Base-by-base conservation (phyloP, 768 basidiomycete species). In the Leccinum variicolor region DNA sequence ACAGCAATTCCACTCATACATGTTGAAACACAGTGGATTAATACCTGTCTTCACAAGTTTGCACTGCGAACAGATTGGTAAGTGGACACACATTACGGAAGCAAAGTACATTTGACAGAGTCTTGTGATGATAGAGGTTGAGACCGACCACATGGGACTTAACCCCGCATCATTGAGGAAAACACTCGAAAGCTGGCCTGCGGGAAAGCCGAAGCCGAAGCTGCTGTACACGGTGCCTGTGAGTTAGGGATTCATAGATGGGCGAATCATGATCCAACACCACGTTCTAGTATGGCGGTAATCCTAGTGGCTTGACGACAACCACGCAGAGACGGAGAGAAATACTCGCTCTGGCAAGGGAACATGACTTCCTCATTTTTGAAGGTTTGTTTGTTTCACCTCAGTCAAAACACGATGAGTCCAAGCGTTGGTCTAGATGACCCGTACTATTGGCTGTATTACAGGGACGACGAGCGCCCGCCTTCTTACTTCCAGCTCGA, bases 241-340 rank as follows among this genome's bases (percentile, higher is more conserved):
- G 68, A 48, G 78, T 23, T 33, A 23, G 17, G 8, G 9, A 14
- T 45, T 15, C 21, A 29, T 34, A 46, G 5, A 48, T 28, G 47
- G 25, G 48, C 50, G n/a, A 1, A 39, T 1, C 39, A n/a, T 55
- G 25, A 21, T 23, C 21, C 23, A 31, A 50, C 53, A 46, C 4
- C 9, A 9, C 10, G 49, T 55, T 29, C 7, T 56, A 87, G 84
- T 85, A 85, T 60, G 91, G 92, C 33, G 86, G 86, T 58, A 92
- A 94, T 68, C 89, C 89, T 5, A 87, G 87, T 6, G 92, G 92
- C 5, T 84, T 82, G 70, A 90, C 90, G 6, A 81, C 86, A 3
- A 81, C 85, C 0, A 70, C 81, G 14, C 81, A 84, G 54, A 79
- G 90, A 39, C 79, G 82, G 23, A 74, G 81, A 69, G 81, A 85